These are phyloP conservation scores for Sporothrix humicola DNA, from an alignment of 2,329 filamentous ascomycete species.

Conservation along the genomic window DNA sequence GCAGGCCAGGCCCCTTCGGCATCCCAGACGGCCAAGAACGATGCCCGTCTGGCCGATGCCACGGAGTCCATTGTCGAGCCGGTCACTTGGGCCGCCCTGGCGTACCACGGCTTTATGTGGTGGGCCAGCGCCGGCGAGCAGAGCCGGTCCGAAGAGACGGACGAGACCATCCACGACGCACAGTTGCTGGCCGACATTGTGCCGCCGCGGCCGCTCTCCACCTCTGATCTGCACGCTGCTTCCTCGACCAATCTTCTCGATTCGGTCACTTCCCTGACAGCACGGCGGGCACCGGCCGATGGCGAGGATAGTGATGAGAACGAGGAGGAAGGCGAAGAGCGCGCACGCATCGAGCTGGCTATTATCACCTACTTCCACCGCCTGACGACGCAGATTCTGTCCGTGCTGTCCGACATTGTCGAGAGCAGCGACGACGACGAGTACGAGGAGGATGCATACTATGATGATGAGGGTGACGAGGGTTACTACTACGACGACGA, in stretches of 20 bases:
- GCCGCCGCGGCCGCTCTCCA: slow-evolving; percentile 39
- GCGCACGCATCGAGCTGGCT: slow-evolving; percentile 66
- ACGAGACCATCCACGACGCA: slow-evolving; percentile 61
- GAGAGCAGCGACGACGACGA: slow-evolving; percentile 54
- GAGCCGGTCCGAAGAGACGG: slow-evolving; percentile 63
- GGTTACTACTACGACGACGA: slow-evolving; percentile 32
- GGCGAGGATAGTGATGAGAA: slow-evolving; percentile 35
- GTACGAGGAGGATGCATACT: slow-evolving; percentile 48
- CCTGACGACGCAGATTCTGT: slow-evolving; percentile 69
- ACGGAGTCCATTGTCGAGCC: slow-evolving; percentile 66
- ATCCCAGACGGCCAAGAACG: slow-evolving; percentile 41
- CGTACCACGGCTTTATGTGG: slow-evolving; percentile 86
- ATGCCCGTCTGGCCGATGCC: slow-evolving; percentile 52
- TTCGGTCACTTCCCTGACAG: slow-evolving; percentile 55
- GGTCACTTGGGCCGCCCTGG: slow-evolving; percentile 72
- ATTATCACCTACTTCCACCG: slow-evolving; percentile 84
- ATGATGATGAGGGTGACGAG: slow-evolving; percentile 32
- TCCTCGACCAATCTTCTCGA: slow-evolving; percentile 44
- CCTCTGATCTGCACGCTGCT: slow-evolving; percentile 16
- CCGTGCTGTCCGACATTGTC: slow-evolving; percentile 66
- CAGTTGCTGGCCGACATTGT: slow-evolving; percentile 61
- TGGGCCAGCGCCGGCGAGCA: slow-evolving; percentile 85
- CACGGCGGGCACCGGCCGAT: slow-evolving; percentile 40
- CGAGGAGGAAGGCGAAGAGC: slow-evolving; percentile 49
- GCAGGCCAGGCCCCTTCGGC: slow-evolving; percentile 30